phyloP scores from a whole-genome alignment of 371 early-diverging fungal genomes.

The Mortierella sp. region DNA sequence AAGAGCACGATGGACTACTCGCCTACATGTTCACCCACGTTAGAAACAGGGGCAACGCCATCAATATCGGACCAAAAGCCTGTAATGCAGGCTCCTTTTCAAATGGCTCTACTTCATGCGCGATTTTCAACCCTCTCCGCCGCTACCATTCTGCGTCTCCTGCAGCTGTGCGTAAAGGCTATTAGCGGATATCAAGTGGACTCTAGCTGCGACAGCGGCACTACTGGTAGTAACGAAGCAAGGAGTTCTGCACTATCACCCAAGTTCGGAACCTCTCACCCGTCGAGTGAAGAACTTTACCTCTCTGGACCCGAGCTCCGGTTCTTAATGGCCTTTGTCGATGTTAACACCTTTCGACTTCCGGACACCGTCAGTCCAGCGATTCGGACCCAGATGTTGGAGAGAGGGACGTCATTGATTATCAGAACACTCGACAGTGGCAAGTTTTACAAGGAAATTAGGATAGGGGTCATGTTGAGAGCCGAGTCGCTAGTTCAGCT shows the following conservation, averaged over 20 bases:
- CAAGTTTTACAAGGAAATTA: conserved; percentile 49
- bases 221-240: neutral
- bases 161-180: conserved; percentile 23
- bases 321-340: conserved; percentile 60
- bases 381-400: conserved; percentile 31
- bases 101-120: conserved; percentile 45
- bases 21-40: conserved; percentile 11
- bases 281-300: conserved; percentile 31
- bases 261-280: conserved; percentile 1
- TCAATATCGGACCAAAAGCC: conserved; percentile 17
- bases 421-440: conserved; percentile 42
- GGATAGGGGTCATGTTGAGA: conserved; percentile 48
- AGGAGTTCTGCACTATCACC: conserved; percentile 1
- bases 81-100: conserved; percentile 43
- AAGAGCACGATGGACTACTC: conserved; percentile 6
- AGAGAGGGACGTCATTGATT: conserved; percentile 22
- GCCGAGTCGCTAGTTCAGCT: conserved; percentile 56
- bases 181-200: conserved; percentile 15
- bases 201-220: neutral
- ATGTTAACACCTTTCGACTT: conserved; percentile 59
- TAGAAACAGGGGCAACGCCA: conserved; percentile 9
- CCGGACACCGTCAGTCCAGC: conserved; percentile 27
- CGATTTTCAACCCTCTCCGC: conserved; percentile 26
- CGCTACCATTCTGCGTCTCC: conserved; percentile 8
- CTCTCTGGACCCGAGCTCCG: conserved; percentile 63